Base-by-base conservation (phyloP, 768 basidiomycete genomes). In the Clathrus columnatus region DNA sequence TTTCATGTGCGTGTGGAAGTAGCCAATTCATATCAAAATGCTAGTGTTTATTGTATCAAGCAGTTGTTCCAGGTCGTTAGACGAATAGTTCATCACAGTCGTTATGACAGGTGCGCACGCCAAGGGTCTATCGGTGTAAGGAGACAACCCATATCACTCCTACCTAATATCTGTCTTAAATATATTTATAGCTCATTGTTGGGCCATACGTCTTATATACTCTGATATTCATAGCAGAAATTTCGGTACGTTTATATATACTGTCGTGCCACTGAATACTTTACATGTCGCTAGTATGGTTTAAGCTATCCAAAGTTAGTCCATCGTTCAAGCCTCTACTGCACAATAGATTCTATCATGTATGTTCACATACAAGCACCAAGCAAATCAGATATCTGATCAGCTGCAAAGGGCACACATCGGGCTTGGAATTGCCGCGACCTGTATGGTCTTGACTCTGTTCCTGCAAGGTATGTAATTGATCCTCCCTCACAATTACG, bases 241-340 rank as follows among this genome's bases (percentile, higher is more conserved):
- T 53, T 14, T 16, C n/a, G 14, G 51, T 53, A 44, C 20, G 4
- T 26, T 14, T 26, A 21, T 6, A 11, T 44, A 26, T 36, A 26
- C 11, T 21, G 8, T 11, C 21, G 18, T 21, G 27, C 26, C 16
- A 36, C 20, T 44, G 41, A 27, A 42, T 18, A 44, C 18, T 10
- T 44, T n/a, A 20, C 1, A 10, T 43, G 24, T 42, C 18, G 14
- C 20, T 44, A 53, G 51, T 21, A 4, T 5, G 51, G 14, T 2
- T 23, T 26, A 21, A 53, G 14, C 23, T 24, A 53, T 7, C 32
- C 51, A 6, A 20, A 27, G 36, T 16, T 16, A 24, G 51, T 53
- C 27, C 41, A 24, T 44, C 41, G 51, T 7, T 53, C 51, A 16
- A 18, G 42, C 21, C 8, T 53, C 27, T 53, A 53, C 28, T 53